Conservation (phyloP, 441 rosid species). For the Mallotus japonicus region DNA sequence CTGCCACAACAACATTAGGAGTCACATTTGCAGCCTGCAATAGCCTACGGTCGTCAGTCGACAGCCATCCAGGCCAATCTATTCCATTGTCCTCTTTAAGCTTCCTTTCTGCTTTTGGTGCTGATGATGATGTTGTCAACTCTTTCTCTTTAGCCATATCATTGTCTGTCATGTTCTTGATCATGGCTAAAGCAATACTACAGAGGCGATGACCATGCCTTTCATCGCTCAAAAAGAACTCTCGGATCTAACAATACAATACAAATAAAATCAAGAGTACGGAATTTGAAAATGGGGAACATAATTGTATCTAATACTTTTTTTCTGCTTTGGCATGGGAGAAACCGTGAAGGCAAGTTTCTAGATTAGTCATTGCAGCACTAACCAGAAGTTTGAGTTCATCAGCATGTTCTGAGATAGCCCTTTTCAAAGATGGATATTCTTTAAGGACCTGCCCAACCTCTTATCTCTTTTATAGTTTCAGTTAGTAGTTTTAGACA, state of each 20-base stretch:
- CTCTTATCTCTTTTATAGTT: constrained; percentile 47
- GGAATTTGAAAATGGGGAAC: background rate
- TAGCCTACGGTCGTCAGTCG: constrained; percentile 47
- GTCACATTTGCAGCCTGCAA: constrained; percentile 38
- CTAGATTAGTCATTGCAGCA: constrained; percentile 71
- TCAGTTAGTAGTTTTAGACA: constrained; percentile 51
- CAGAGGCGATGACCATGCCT: constrained; percentile 36
- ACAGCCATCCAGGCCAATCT: constrained; percentile 47
- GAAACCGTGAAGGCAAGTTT: constrained; percentile 81
- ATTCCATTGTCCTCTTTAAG: constrained; percentile 25
- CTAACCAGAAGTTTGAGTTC: constrained; percentile 71
- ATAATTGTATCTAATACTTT: constrained; percentile 32
- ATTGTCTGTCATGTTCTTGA: constrained; percentile 46
- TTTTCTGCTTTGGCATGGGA: constrained; percentile 45
- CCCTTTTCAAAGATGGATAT: constrained; percentile 40
- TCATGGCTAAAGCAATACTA: constrained; percentile 51
- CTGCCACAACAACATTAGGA: constrained; percentile 63
- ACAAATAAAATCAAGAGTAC: no score
- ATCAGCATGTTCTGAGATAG: constrained; percentile 46
- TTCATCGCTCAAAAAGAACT: constrained; percentile 1
- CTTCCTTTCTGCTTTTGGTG: constrained; percentile 22
- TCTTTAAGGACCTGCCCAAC: constrained; percentile 34
- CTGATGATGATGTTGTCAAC: constrained; percentile 9
- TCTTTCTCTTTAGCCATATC: constrained; percentile 30
- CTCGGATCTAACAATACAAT: background rate